These are phyloP conservation scores for Populus tremula DNA, from an alignment of 345 rosid species.

Conservation along the genomic window DNA sequence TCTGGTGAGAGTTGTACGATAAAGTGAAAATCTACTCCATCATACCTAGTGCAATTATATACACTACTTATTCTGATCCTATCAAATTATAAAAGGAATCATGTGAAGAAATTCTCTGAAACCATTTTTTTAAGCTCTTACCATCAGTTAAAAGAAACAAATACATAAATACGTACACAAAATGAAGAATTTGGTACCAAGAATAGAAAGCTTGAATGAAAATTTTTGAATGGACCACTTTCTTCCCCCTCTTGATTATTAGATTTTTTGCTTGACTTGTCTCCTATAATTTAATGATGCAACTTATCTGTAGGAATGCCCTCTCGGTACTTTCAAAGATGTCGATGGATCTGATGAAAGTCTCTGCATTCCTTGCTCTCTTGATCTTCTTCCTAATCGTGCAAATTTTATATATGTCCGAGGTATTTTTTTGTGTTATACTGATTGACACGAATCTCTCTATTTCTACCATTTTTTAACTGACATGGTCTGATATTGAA, in stretches of 20 bases:
- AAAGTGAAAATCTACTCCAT: too few species aligned
- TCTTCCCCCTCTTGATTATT: neutral
- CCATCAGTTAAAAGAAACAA: neutral
- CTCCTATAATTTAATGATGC: slow-evolving; percentile 5
- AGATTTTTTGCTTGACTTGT: neutral
- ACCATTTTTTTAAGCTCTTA: too few species aligned
- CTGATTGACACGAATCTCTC: slow-evolving; percentile 2
- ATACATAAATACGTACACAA: neutral
- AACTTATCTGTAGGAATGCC: slow-evolving; percentile 71
- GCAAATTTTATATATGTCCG: slow-evolving; percentile 75
- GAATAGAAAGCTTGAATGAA: neutral
- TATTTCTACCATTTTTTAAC: slow-evolving; percentile 5
- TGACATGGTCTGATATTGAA: slow-evolving; percentile 22
- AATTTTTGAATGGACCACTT: neutral
- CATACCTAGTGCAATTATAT: too few species aligned
- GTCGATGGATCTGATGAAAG: slow-evolving; percentile 77
- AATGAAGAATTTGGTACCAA: neutral
- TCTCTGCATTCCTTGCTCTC: slow-evolving; percentile 82
- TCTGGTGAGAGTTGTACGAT: too few species aligned
- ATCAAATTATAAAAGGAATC: too few species aligned
- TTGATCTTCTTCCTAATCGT: slow-evolving; percentile 75
- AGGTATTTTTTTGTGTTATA: slow-evolving; percentile 42
- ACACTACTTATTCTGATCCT: too few species aligned
- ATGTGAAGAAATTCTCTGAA: too few species aligned
- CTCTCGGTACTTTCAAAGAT: slow-evolving; percentile 87